phyloP scores from a whole-genome alignment of 257 asterid genomes.

The Linderniella brevidens region DNA sequence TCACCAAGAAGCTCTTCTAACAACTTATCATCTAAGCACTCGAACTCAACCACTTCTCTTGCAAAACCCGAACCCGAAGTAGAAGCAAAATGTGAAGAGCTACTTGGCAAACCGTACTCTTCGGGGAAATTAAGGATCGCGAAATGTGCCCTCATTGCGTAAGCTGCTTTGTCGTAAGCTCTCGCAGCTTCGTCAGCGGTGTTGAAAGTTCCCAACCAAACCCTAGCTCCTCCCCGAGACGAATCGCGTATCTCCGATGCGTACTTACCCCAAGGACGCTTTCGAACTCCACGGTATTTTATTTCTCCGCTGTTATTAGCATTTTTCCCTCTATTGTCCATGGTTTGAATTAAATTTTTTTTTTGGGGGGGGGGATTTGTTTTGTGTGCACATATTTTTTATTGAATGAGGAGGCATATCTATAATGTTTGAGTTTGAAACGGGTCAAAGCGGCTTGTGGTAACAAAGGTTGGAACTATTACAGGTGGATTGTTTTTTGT shows the following conservation, averaged over 20 bases:
- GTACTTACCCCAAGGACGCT: slow-evolving; percentile 34
- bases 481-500: no score
- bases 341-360: no score
- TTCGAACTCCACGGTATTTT: slow-evolving; percentile 31
- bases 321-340: no score
- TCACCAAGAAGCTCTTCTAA: slow-evolving; percentile 29
- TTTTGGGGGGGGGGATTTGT: no score
- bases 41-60: slow-evolving; percentile 24
- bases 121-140: slow-evolving; percentile 32
- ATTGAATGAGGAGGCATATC: no score
- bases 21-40: slow-evolving; percentile 23
- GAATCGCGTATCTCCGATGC: slow-evolving; percentile 41
- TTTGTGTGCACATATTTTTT: no score
- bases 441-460: no score
- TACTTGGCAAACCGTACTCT: slow-evolving; percentile 20
- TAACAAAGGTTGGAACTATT: no score
- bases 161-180: slow-evolving; percentile 32
- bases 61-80: not conserved
- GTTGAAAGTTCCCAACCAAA: slow-evolving; percentile 29
- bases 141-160: slow-evolving; percentile 20
- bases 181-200: slow-evolving; percentile 32
- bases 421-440: no score
- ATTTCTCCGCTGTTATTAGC: slow-evolving; percentile 11
- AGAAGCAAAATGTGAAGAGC: slow-evolving; percentile 20
- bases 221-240: slow-evolving; percentile 16